A percentile compares a stretch with the other conserved stretches of the same genome.
Conservation (phyloP, 1,284 basidiomycete genomes). For the Retiboletus flavoniger region DNA sequence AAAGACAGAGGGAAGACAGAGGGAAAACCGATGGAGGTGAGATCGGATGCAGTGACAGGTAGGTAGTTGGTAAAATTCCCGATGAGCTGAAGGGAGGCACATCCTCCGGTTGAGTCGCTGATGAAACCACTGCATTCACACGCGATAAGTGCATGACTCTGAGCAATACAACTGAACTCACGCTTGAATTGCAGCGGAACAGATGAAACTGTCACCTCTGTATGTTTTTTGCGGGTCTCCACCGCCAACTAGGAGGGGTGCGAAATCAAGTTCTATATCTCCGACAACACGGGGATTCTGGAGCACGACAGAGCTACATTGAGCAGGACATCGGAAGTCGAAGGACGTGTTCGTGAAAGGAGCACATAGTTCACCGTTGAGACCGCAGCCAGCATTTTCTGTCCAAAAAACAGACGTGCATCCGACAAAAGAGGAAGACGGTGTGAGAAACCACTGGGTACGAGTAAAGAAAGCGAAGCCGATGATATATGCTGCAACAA, state of each 20-base stretch:
- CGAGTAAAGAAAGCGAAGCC: constrained; percentile 70
- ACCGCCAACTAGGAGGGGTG: constrained; percentile 81
- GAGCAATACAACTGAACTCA: constrained; percentile 38
- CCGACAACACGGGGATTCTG: constrained; percentile 81
- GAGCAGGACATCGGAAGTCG: constrained; percentile 81
- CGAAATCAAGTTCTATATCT: constrained; percentile 58
- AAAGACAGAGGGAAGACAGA: constrained; percentile 70
- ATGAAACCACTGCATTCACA: constrained; percentile 58
- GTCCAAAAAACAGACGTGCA: constrained; percentile 75
- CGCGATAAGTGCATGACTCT: constrained; percentile 2
- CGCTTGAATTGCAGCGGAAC: constrained; percentile 83
- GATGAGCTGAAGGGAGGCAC: constrained; percentile 65
- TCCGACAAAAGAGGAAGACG: constrained; percentile 57
- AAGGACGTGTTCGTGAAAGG: constrained; percentile 66
- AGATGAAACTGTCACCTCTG: constrained; percentile 83
- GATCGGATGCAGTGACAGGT: constrained; percentile 58
- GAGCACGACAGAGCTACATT: constrained; percentile 65
- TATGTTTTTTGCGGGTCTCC: constrained; percentile 71
- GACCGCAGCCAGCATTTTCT: constrained; percentile 71
- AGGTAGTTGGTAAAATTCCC: constrained; percentile 74
- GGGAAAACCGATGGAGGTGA: constrained; percentile 72
- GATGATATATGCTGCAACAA: constrained; percentile 66
- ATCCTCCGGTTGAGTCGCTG: constrained; percentile 68
- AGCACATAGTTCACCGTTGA: constrained; percentile 65
- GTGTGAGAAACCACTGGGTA: constrained; percentile 70